Conservation (phyloP, 371 early-diverging fungal genomes). For the Mortierella sp. region DNA sequence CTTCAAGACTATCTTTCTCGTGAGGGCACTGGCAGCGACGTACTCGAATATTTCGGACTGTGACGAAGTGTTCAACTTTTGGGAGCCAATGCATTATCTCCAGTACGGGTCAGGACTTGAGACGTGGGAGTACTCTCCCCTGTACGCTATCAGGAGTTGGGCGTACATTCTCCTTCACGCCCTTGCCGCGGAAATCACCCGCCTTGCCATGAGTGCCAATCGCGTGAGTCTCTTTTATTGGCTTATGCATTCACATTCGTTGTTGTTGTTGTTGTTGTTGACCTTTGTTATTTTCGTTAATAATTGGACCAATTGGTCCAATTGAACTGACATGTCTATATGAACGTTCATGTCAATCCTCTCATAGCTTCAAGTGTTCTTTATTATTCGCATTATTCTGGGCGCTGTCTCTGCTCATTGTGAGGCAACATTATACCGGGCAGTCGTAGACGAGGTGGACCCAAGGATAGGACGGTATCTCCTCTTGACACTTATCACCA, state of each 20-base stretch:
- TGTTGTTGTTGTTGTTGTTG: not conserved
- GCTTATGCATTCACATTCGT: not conserved
- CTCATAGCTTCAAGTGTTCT: slow-evolving; percentile 82
- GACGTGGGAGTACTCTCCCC: slow-evolving; percentile 97
- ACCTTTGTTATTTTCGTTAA: not conserved
- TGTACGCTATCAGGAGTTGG: slow-evolving; percentile 92
- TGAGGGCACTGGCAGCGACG: slow-evolving; percentile 76
- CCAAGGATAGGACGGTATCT: slow-evolving; percentile 79
- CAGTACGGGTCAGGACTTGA: slow-evolving; percentile 89
- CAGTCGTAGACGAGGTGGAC: slow-evolving; percentile 74
- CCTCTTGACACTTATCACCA: slow-evolving; percentile 70
- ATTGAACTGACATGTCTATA: not conserved
- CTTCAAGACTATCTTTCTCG: slow-evolving; percentile 69
- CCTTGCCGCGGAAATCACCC: slow-evolving; percentile 60
- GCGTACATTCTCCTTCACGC: slow-evolving; percentile 81
- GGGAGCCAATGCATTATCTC: slow-evolving; percentile 94
- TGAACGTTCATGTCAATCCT: not conserved
- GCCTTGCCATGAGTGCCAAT: slow-evolving; percentile 68
- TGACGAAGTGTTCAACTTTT: slow-evolving; percentile 97
- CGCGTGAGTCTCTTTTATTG: slow-evolving; percentile 40
- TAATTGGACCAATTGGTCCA: slow-evolving; percentile 5
- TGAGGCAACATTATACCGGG: slow-evolving; percentile 81
- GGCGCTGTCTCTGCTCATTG: slow-evolving; percentile 75
- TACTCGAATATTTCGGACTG: slow-evolving; percentile 82
- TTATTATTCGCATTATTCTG: slow-evolving; percentile 74